A percentile compares a stretch with the other conserved stretches of the same genome.
Evolutionary conservation across 1,284 basidiomycete species (phyloP).

Genomic region (Cryptococcus jaspeensis): DNA sequence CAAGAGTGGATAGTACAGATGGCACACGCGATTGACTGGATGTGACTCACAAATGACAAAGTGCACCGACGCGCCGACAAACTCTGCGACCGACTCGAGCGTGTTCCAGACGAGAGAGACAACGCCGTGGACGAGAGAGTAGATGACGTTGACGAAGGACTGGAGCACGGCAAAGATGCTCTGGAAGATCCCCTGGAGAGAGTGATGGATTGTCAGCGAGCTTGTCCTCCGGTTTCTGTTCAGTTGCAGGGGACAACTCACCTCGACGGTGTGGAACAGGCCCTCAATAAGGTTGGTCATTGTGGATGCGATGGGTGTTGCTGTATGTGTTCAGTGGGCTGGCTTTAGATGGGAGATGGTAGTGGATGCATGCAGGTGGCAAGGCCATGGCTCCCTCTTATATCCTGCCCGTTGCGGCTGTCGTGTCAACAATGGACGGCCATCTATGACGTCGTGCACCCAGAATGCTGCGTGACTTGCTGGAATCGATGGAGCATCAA

Average conservation of each 20-base stretch:
- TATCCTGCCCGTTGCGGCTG: too few species aligned
- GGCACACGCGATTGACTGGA: too few species aligned
- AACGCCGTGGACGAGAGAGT: constrained; percentile 31
- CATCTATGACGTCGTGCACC: too few species aligned
- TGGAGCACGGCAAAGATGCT: constrained; percentile 29
- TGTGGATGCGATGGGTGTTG: constrained; percentile 1
- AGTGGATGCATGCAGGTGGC: too few species aligned
- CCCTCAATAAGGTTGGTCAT: constrained; percentile 39
- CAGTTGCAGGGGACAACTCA: constrained; percentile 5
- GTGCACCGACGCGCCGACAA: constrained; percentile 36
- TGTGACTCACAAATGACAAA: constrained; percentile 37
- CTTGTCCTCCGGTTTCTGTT: background rate
- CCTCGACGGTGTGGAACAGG: constrained; percentile 32
- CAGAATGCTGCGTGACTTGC: too few species aligned
- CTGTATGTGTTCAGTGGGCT: too few species aligned
- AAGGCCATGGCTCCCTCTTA: too few species aligned
- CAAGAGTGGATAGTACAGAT: too few species aligned
- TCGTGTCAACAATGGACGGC: too few species aligned
- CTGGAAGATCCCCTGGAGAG: constrained; percentile 29
- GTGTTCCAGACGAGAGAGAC: constrained; percentile 27
- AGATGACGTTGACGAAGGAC: constrained; percentile 28
- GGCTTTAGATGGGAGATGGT: too few species aligned
- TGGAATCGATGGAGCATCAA: too few species aligned
- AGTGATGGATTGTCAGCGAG: background rate
- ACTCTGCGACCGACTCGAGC: constrained; percentile 32